These are phyloP conservation scores for Umbilicus rupestris DNA, from an alignment of 164 flowering plant genomes.

Conservation along the genomic window DNA sequence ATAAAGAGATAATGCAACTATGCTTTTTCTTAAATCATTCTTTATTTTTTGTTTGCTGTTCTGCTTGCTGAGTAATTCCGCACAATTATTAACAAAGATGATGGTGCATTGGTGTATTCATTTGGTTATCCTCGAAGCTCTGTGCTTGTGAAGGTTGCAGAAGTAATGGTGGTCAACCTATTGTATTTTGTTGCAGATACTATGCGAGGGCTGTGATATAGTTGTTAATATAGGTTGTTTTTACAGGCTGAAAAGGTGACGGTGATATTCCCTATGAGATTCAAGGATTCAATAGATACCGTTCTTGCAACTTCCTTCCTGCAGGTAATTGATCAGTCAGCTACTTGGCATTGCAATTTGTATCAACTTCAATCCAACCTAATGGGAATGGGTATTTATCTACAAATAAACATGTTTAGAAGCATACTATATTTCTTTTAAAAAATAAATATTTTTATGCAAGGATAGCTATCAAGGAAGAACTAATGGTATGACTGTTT, in stretches of 20 bases:
- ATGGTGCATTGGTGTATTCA: too few relatives aligned
- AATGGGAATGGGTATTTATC: background rate
- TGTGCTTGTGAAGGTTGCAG: background rate
- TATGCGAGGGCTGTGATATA: background rate
- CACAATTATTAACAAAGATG: too few relatives aligned
- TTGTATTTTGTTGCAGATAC: background rate
- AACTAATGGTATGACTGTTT: background rate
- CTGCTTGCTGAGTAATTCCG: background rate
- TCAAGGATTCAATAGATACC: slow-evolving; percentile 71
- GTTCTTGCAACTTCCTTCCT: slow-evolving; percentile 90
- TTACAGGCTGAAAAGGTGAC: slow-evolving; percentile 84
- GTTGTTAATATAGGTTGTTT: background rate
- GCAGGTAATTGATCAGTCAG: slow-evolving; percentile 36
- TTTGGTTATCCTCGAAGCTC: background rate
- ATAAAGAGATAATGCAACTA: background rate
- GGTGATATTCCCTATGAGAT: slow-evolving; percentile 88
- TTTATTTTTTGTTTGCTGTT: background rate
- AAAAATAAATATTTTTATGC: background rate
- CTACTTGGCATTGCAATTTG: background rate
- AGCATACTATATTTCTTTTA: background rate
- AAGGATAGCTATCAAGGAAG: background rate
- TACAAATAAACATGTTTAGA: background rate
- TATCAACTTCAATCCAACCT: background rate
- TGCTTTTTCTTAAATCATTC: too few relatives aligned
- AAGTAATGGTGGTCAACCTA: background rate